These are phyloP conservation scores for Biscutella auriculata DNA, from an alignment of 441 rosid species.

Conservation along the genomic window DNA sequence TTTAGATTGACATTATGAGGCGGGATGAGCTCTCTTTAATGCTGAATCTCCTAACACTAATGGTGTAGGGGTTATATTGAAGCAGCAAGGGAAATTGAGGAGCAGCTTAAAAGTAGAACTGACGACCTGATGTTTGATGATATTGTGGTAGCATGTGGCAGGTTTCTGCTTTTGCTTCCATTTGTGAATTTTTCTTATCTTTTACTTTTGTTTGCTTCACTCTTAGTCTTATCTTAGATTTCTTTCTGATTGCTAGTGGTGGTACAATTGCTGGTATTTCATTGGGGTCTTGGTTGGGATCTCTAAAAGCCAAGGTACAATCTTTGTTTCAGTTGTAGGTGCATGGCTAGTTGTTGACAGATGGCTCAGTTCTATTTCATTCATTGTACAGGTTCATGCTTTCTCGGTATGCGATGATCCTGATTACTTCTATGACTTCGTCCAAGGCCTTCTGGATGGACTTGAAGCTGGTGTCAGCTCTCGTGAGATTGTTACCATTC, in stretches of 20 bases:
- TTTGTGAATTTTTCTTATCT: neutral
- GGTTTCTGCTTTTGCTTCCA: conserved; percentile 36
- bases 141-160: conserved; percentile 92
- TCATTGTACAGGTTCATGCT: conserved; percentile 71
- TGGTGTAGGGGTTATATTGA: conserved; percentile 78
- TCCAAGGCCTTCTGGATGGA: conserved; percentile 78
- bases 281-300: conserved; percentile 64
- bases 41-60: neutral
- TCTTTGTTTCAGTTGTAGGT: neutral
- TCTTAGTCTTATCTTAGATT: conserved; percentile 2
- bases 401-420: conserved; percentile 86
- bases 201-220: neutral
- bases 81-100: conserved; percentile 78
- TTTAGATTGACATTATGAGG: neutral
- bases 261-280: conserved; percentile 87
- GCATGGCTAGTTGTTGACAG: neutral
- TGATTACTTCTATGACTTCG: conserved; percentile 72
- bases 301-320: conserved; percentile 69
- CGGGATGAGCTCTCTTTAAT: neutral
- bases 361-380: conserved; percentile 7
- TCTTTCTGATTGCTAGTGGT: conserved; percentile 44
- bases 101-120: conserved; percentile 43
- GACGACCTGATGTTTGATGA: conserved; percentile 61
- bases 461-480: conserved; percentile 64
- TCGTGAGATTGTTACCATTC: conserved; percentile 49